phyloP scores from a whole-genome alignment of 495 filamentous ascomycete species.

The Penicillium chermesinum region DNA sequence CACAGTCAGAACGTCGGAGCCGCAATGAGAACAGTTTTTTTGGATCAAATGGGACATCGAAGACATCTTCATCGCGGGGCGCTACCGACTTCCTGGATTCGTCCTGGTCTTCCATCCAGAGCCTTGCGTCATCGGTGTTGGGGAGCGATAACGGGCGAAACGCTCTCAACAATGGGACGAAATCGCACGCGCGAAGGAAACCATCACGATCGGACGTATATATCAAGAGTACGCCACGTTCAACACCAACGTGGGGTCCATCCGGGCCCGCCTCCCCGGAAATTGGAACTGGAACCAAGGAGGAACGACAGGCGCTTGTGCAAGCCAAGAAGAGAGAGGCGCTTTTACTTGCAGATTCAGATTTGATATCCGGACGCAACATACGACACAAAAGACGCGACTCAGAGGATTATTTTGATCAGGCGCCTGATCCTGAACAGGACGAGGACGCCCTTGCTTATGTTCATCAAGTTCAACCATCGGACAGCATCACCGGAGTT shows the following conservation, averaged over 20 bases:
- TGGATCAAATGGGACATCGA: conserved; percentile 24
- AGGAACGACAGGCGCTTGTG: conserved; percentile 51
- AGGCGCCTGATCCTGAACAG: conserved; percentile 42
- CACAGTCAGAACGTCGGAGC: conserved; percentile 19
- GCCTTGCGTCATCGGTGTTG: conserved; percentile 48
- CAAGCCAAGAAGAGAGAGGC: conserved; percentile 60
- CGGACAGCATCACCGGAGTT: conserved; percentile 84
- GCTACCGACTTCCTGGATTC: conserved; percentile 44
- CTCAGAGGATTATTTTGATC: conserved; percentile 47
- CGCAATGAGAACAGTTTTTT: conserved; percentile 24
- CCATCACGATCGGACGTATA: conserved; percentile 41
- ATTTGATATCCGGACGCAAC: conserved; percentile 38
- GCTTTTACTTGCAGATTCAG: conserved; percentile 50
- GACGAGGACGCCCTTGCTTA: conserved; percentile 78
- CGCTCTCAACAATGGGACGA: conserved; percentile 25
- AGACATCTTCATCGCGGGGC: conserved; percentile 29
- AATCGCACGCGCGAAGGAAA: conserved; percentile 35
- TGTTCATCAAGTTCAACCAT: conserved; percentile 75
- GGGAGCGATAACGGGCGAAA: conserved; percentile 40
- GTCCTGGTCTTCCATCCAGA: conserved; percentile 52
- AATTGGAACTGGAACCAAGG: conserved; percentile 50
- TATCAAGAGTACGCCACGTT: conserved; percentile 34
- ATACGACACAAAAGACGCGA: conserved; percentile 55
- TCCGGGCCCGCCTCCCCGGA: conserved; percentile 34
- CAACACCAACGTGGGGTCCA: conserved; percentile 52